These are phyloP conservation scores for Conoideocrella luteorostrata DNA, from an alignment of 2,329 filamentous ascomycete genomes.

Conservation along the genomic window DNA sequence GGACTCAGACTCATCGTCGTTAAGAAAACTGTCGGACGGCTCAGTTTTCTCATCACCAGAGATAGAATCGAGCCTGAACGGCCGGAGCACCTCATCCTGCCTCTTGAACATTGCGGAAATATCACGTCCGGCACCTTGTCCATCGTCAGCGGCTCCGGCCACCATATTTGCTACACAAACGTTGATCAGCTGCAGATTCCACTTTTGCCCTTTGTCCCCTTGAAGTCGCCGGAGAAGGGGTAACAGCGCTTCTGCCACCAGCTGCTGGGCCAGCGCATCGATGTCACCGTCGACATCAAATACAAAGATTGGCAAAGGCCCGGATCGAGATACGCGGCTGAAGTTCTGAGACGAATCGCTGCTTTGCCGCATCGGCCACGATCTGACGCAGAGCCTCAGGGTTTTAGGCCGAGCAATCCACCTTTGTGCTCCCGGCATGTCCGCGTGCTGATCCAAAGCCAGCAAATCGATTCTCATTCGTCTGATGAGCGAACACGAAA, in stretches of 20 bases:
- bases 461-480: conserved; percentile 75
- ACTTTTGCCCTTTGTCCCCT: conserved; percentile 55
- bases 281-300: conserved; percentile 56
- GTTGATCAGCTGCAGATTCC: conserved; percentile 81
- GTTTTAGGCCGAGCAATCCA: conserved; percentile 83
- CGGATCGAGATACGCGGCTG: conserved; percentile 69
- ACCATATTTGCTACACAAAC: conserved; percentile 83
- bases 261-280: conserved; percentile 56
- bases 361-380: conserved; percentile 32
- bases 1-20: conserved; percentile 14
- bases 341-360: conserved; percentile 49
- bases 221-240: conserved; percentile 71
- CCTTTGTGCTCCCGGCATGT: conserved; percentile 25
- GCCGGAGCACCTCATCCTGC: conserved; percentile 62
- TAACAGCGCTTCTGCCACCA: conserved; percentile 63
- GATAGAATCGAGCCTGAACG: conserved; percentile 52
- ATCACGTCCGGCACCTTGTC: conserved; percentile 59
- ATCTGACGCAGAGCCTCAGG: conserved; percentile 71
- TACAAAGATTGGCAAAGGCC: conserved; percentile 64
- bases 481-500: conserved; percentile 64
- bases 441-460: conserved; percentile 36
- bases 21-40: conserved; percentile 20
- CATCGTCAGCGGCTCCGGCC: conserved; percentile 42
- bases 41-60: conserved; percentile 13
- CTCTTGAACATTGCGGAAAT: conserved; percentile 77